Base-by-base conservation (phyloP, 2,329 filamentous ascomycete species). In the Colletotrichum cereale region DNA sequence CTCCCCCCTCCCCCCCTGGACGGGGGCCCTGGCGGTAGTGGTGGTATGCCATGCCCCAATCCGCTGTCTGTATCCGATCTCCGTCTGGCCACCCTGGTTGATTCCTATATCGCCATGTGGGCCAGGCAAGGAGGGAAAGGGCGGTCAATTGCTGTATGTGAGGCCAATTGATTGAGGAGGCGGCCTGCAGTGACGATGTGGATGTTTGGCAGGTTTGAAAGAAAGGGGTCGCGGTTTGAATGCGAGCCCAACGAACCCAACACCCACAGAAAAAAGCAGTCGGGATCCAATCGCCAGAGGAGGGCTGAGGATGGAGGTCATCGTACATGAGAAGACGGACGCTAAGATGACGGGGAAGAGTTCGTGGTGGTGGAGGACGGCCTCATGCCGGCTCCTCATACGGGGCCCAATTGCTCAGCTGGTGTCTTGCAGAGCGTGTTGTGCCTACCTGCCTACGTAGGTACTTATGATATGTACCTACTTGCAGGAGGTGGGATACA, bases 191-290 rank as follows among this genome's bases (percentile, higher is more conserved):
- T 31, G 34, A 62, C 31, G n/a, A 68, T 40, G 68, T 63, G 64
- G 58, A 68, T 62, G 64, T 58, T 68, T 38, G 42, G 48, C 68
- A 40, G 57, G 65, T 63, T 62, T 63, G 68, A 42, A 44, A 47
- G 52, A 42, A 42, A 55, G 31, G 31, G 48, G 38, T 8, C 36
- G n/a, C 26, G 55, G 36, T 60, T 48, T 21, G 53, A 50, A 65
- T 48, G 63, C 40, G 57, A 71, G 68, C 68, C 68, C 50, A 67
- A 71, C 67, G 67, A 71, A 67, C 68, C 68, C 64, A 67, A 71
- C 38, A 34, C 40, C 68, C 62, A 56, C 66, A 65, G 60, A 29
- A 52, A 52, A 21, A 53, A 21, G 8, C 29, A 58, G 24, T 47
- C 36, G 61, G 61, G 26, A 64, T 47, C 67, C 67, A 70, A 70